Conservation (phyloP, 140 eudicot genomes). For the Anethum foeniculum region DNA sequence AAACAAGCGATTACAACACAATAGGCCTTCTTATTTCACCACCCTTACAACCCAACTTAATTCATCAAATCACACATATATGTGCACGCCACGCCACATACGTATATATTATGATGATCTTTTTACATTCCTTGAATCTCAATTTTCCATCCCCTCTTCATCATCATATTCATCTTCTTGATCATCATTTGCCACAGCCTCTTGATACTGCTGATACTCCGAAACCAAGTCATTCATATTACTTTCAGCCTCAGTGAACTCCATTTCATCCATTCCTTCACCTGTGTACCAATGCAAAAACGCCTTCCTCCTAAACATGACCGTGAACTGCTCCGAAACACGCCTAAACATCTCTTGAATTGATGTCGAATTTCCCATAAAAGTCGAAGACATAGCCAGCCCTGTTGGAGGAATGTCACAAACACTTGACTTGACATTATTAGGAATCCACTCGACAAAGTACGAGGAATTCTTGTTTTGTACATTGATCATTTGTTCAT, state of each 20-base stretch:
- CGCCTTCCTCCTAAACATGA: conserved; percentile 79
- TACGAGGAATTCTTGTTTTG: conserved; percentile 85
- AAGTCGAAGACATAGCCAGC: conserved; percentile 69
- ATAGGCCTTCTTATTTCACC: neutral
- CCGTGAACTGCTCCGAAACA: conserved; percentile 82
- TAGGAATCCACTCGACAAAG: conserved; percentile 80
- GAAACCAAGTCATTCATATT: conserved; percentile 88
- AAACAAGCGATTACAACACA: neutral
- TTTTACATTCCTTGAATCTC: neutral
- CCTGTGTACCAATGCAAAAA: conserved; percentile 85
- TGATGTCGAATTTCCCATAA: conserved; percentile 74
- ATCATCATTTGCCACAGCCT: conserved; percentile 50
- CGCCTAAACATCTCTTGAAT: conserved; percentile 80
- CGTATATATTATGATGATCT: neutral
- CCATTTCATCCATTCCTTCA: conserved; percentile 91
- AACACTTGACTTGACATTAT: conserved; percentile 74
- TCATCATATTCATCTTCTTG: conserved; percentile 59
- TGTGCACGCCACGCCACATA: neutral
- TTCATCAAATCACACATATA: neutral
- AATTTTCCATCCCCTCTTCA: conserved; percentile 26
- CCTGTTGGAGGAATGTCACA: conserved; percentile 81
- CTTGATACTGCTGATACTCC: conserved; percentile 86
- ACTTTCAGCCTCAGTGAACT: conserved; percentile 79
- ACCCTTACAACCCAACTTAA: neutral
- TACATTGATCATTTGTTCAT: conserved; percentile 75